Percentiles rank a stretch among this genome's conserved stretches.
Conservation (phyloP, 768 basidiomycete species). For the Mycena albidolilacea region DNA sequence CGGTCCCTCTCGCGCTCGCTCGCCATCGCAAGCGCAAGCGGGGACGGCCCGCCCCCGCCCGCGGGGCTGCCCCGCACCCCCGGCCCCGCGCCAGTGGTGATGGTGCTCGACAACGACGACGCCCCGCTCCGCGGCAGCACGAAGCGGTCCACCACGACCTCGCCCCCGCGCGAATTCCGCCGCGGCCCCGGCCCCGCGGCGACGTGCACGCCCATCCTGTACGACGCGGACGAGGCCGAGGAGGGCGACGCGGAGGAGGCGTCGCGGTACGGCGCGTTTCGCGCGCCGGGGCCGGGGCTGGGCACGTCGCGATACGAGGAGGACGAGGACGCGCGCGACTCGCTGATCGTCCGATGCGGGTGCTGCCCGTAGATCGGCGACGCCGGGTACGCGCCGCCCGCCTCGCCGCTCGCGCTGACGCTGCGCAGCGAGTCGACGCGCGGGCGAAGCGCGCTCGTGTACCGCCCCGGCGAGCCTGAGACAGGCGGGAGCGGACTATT, state of each 20-base stretch:
- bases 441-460: conserved; percentile 17
- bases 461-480: conserved; percentile 26
- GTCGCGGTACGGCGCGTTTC: not conserved
- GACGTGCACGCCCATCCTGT: conserved; percentile 38
- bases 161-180: conserved; percentile 10
- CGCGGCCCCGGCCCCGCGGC: conserved; percentile 9
- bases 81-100: not conserved
- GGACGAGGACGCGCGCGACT: conserved; percentile 10
- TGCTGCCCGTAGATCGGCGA: not conserved
- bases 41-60: not conserved
- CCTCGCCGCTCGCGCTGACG: not conserved
- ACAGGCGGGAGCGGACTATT: not conserved
- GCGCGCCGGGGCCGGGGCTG: too few species aligned
- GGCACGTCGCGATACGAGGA: not conserved
- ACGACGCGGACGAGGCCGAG: conserved; percentile 26
- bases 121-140: conserved; percentile 33
- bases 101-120: conserved; percentile 8
- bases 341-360: not conserved
- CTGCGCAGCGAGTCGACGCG: conserved; percentile 4
- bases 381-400: not conserved
- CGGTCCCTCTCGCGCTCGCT: conserved; percentile 38
- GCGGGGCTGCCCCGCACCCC: not conserved
- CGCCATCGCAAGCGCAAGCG: conserved; percentile 15
- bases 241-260: not conserved
- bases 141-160: conserved; percentile 35